Evolutionary conservation across 73 alveolate species (phyloP), one percentile per base, ranked within the genome.

Genomic region (Paramecium tetraurelia): DNA sequence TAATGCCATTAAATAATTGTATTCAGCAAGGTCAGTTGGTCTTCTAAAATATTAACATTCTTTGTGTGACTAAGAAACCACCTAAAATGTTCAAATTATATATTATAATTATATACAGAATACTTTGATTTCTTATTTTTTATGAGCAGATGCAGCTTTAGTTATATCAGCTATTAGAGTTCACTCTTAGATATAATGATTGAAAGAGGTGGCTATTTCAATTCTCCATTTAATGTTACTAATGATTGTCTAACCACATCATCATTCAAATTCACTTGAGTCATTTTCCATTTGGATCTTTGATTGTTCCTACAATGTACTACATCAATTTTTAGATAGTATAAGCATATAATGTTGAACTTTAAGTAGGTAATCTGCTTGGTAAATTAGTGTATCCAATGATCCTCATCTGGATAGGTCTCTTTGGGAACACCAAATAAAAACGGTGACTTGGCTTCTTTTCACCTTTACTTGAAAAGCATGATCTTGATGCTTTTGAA

Each of bases 381-480:
- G 96, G 96, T 85, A 96, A 89, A 70, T 96, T 97, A 21, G 98
- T 88, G 84, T 94, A 96, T 48, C 98, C 98, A 75, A 96, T 90
- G 85, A 96, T 95, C n/a, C n/a, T n/a, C n/a, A n/a, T n/a, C n/a
- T n/a, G n/a, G n/a, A n/a, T n/a, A n/a, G n/a, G n/a, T n/a, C n/a
- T n/a, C n/a, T n/a, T n/a, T n/a, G n/a, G n/a, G n/a, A n/a, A n/a
- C n/a, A n/a, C n/a, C n/a, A n/a, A n/a, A n/a, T n/a, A n/a, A n/a
- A n/a, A n/a, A n/a, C n/a, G n/a, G n/a, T n/a, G n/a, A n/a, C n/a
- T n/a, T n/a, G n/a, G n/a, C n/a, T n/a, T n/a, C n/a, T n/a, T n/a
- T n/a, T n/a, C n/a, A n/a, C n/a, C n/a, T n/a, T n/a, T n/a, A n/a
- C n/a, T n/a, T n/a, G n/a, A n/a, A n/a, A n/a, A n/a, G n/a, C n/a